A percentile compares a stretch with the other conserved stretches of the same genome.
These are phyloP conservation scores for Geotrichum fermentans DNA, from an alignment of 1,139 yeast genomes.

Conservation along the genomic window DNA sequence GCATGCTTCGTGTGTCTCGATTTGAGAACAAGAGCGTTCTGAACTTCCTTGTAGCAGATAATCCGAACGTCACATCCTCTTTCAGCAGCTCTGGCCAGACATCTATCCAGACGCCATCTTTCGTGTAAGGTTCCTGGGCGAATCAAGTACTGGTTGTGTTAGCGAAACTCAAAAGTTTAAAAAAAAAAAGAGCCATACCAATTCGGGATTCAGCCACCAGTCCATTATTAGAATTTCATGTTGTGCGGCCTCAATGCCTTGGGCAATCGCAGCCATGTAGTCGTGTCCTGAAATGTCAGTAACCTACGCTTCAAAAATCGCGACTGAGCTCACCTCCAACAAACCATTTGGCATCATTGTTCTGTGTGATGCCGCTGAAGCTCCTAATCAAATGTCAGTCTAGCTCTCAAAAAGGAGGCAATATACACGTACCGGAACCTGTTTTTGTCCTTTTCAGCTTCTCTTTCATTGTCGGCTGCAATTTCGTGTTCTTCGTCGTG, in stretches of 20 bases:
- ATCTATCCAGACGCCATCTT: conserved; percentile 56
- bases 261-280: conserved; percentile 46
- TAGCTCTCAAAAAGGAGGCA: no score
- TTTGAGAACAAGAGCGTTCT: conserved; percentile 55
- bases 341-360: conserved; percentile 62
- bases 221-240: conserved; percentile 60
- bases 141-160: conserved; percentile 42
- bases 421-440: conserved; percentile 18
- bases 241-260: conserved; percentile 60
- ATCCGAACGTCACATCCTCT: conserved; percentile 61
- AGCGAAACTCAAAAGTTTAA: neutral
- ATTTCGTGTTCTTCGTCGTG: conserved; percentile 22
- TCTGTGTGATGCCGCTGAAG: conserved; percentile 53
- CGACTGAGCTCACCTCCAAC: conserved; percentile 47
- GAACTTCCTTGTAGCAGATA: conserved; percentile 60
- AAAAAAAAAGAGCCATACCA: conserved; percentile 24
- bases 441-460: conserved; percentile 17
- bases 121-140: conserved; percentile 63
- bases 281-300: conserved; percentile 33
- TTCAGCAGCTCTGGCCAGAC: conserved; percentile 54
- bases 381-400: conserved; percentile 14
- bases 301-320: neutral
- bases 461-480: conserved; percentile 18
- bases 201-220: conserved; percentile 64
- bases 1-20: conserved; percentile 60